phyloP scores from a whole-genome alignment of 108 stramenopile species.

The Pseudonitzschia multiseries region DNA sequence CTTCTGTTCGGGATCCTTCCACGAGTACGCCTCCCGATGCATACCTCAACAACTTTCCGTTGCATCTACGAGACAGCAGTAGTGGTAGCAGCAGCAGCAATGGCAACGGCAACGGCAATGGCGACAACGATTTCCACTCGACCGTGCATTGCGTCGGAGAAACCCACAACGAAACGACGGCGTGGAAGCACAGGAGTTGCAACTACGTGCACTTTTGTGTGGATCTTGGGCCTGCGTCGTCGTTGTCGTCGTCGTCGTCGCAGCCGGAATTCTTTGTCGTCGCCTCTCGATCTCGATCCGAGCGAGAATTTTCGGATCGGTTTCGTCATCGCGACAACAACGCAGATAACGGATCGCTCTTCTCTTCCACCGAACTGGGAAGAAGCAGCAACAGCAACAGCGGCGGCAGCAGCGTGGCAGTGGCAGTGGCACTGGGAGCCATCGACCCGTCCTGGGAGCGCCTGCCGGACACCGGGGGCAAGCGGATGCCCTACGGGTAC shows the following conservation, averaged over 20 bases:
- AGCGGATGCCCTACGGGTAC: conserved; percentile 14
- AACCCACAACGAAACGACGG: conserved; percentile 39
- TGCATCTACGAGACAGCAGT: not conserved
- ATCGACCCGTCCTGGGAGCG: conserved; percentile 47
- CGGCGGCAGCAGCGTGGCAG: too few relatives aligned
- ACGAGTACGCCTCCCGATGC: not conserved
- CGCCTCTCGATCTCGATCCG: conserved; percentile 24
- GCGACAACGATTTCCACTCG: conserved; percentile 27
- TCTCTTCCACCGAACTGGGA: conserved; percentile 9
- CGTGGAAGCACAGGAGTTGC: conserved; percentile 53
- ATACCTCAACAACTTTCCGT: conserved; percentile 12
- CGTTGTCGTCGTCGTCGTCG: not conserved
- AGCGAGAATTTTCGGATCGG: conserved; percentile 16
- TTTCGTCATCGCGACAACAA: not conserved
- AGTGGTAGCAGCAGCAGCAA: not conserved
- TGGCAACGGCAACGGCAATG: not conserved
- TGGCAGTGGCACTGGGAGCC: conserved; percentile 47
- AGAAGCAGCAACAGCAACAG: too few relatives aligned
- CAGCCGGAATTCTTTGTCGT: conserved; percentile 52
- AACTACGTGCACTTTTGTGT: conserved; percentile 44
- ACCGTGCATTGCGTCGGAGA: conserved; percentile 57
- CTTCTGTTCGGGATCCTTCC: not conserved
- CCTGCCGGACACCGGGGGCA: not conserved
- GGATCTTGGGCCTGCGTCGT: conserved; percentile 19
- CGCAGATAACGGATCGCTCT: conserved; percentile 3